phyloP scores from a whole-genome alignment of 257 asterid species.

The Solanum bulbocastanum region DNA sequence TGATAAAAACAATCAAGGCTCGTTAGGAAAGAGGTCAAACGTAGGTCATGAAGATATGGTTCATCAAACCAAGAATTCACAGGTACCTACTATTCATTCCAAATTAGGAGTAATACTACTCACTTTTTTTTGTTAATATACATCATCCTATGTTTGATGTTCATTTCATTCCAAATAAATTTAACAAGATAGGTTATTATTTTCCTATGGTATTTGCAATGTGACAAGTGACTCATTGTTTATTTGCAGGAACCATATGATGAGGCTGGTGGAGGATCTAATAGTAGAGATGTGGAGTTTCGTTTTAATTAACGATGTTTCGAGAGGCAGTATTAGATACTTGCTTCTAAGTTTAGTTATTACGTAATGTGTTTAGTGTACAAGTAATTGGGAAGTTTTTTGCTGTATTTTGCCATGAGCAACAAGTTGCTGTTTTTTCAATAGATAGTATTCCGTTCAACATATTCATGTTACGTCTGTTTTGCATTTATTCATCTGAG shows the following conservation, averaged over 20 bases:
- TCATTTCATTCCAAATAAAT: neutral
- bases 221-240: neutral
- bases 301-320: conserved; percentile 2
- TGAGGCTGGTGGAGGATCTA: neutral
- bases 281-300: conserved; percentile 13
- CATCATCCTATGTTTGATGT: neutral
- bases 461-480: neutral
- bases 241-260: neutral
- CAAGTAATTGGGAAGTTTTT: neutral
- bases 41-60: neutral
- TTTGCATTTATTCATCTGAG: neutral
- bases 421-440: neutral
- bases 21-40: conserved; percentile 2
- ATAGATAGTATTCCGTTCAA: neutral
- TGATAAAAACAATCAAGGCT: conserved; percentile 22
- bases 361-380: neutral
- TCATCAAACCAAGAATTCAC: conserved; percentile 26
- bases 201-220: too few species aligned
- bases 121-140: too few species aligned
- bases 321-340: neutral
- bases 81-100: conserved; percentile 2
- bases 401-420: neutral
- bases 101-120: neutral
- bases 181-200: neutral
- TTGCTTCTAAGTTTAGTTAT: neutral